Base-by-base conservation (phyloP, 805 yeast species). In the Yarrowia deformans region DNA sequence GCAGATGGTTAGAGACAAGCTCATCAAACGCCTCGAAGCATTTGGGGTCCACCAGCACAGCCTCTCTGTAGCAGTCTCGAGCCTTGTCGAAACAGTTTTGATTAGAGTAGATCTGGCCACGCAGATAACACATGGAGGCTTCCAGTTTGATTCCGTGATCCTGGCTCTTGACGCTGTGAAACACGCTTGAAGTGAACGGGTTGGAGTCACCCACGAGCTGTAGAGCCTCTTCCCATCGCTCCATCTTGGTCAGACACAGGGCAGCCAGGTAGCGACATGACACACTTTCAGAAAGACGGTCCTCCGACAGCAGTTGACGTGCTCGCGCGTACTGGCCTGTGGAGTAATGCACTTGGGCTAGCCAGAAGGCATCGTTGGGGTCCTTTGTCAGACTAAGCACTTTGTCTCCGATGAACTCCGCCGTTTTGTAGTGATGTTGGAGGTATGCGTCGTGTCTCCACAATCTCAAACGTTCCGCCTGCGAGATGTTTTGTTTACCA, bases 371-470 rank as follows among this genome's bases (percentile, higher is more conserved):
- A 77, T 94, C 98, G 75, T 89, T 91, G 14, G 97, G 90, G 75
- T 93, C 97, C 70, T 75, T 84, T 0, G 98, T 93, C 70, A 95
- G 80, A 0, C 93, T 85, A 50, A 91, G 83, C 8, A 95, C 91
- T 74, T 93, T 94, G 79, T 95, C 97, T 16, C 97, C 98, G 35
- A 95, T 85, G 76, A 88, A 92, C 74, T 90, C 94, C 0, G 98
- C 98, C 0, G 98, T 91, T 54, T 84, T 84, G 77, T 91, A 91
- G 71, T 93, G 96, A 77, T 93, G 98, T 74, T 93, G 97, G 89
- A 90, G 88, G 69, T 90, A 78, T 0, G 99, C 97, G 75, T 93
- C 97, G 72, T 93, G 96, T 60, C 98, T 81, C 99, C 98, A 95
- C 37, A 91, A 81, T 56, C 98, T 80, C 43, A 95, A 83, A 73